Percentiles rank a stretch among this genome's conserved stretches.
Conservation (phyloP, 176 grass and related monocot species). For the Rhynchospora breviuscula region DNA sequence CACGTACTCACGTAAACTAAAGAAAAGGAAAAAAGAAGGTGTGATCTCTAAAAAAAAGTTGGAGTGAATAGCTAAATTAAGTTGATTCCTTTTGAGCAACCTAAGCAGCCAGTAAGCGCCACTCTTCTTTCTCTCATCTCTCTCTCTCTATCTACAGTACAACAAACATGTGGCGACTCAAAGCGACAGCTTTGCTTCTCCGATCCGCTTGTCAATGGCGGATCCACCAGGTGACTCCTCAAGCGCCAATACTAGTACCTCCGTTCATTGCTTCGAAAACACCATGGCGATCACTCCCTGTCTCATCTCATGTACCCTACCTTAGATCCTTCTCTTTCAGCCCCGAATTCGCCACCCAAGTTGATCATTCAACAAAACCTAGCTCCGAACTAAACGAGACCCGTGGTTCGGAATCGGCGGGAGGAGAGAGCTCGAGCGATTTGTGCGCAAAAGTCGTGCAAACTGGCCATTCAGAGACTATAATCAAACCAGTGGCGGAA, state of each 20-base stretch:
- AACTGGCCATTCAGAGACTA: conserved; percentile 20
- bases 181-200: conserved; percentile 59
- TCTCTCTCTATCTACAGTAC: conserved; percentile 1
- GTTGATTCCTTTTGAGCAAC: too few species aligned
- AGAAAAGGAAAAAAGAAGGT: too few species aligned
- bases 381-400: neutral
- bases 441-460: conserved; percentile 51
- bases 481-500: neutral
- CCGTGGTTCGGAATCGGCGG: neutral
- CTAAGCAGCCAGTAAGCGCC: neutral
- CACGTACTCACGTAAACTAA: too few species aligned
- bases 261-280: conserved; percentile 9
- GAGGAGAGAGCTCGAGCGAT: conserved; percentile 32
- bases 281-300: conserved; percentile 8
- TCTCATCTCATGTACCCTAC: conserved; percentile 22
- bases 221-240: conserved; percentile 15
- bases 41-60: too few species aligned
- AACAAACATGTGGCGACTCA: conserved; percentile 66
- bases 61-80: too few species aligned
- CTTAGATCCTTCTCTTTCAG: conserved; percentile 47
- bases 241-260: conserved; percentile 3
- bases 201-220: conserved; percentile 30
- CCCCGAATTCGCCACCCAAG: conserved; percentile 28
- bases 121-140: too few species aligned
- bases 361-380: conserved; percentile 6